Conservation (phyloP, 2,329 filamentous ascomycete genomes). For the Cladosporium sp. region DNA sequence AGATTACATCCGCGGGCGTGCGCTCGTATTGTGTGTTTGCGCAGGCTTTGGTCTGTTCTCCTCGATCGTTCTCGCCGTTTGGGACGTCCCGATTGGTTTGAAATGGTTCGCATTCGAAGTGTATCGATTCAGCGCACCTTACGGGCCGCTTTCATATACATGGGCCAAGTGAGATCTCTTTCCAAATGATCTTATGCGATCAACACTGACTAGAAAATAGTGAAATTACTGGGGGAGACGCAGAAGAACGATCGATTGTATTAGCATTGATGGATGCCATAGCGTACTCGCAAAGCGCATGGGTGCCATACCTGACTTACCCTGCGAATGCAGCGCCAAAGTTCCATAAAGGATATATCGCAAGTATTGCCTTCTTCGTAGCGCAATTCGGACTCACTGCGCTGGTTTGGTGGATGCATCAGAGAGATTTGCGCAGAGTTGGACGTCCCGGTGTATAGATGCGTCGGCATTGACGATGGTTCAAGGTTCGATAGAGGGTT, state of each 20-base stretch:
- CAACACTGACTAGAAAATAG: conserved; percentile 7
- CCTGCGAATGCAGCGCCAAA: conserved; percentile 11
- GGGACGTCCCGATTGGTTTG: conserved; percentile 33
- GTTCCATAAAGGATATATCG: conserved; percentile 38
- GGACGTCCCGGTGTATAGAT: not conserved
- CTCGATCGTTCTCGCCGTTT: conserved; percentile 51
- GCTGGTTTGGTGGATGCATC: conserved; percentile 15
- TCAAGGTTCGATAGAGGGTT: not conserved
- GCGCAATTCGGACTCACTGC: conserved; percentile 6
- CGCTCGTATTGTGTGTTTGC: conserved; percentile 60
- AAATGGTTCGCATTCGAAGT: conserved; percentile 39
- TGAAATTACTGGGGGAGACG: conserved; percentile 56
- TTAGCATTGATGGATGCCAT: conserved; percentile 69
- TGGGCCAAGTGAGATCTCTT: conserved; percentile 33
- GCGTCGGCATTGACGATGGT: not conserved
- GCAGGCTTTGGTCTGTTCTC: conserved; percentile 48
- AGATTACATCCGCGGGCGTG: conserved; percentile 60
- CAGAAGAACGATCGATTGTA: conserved; percentile 67
- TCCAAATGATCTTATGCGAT: not conserved
- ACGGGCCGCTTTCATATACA: conserved; percentile 41
- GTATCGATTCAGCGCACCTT: conserved; percentile 33
- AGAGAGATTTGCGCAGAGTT: conserved; percentile 14
- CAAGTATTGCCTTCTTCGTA: conserved; percentile 1
- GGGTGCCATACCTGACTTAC: conserved; percentile 53
- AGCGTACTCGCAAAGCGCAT: conserved; percentile 68